Evolutionary conservation across 305 asterid species (phyloP).

Genomic region (Striga hermonthica): DNA sequence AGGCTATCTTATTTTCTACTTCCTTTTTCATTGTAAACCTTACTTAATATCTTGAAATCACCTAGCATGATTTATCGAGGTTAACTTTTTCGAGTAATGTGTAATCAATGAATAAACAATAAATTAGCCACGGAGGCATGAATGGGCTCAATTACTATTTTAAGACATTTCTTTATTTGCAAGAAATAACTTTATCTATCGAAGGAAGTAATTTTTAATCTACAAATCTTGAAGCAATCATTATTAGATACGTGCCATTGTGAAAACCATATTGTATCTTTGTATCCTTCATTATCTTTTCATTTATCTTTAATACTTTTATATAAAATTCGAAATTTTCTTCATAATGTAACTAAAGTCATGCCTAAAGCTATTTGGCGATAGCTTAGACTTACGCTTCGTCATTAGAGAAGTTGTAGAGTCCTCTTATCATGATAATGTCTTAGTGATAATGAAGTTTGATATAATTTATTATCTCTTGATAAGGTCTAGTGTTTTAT

Average conservation of each 20-base stretch:
- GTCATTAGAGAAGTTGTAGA: background rate
- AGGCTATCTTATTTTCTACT: too few relatives aligned
- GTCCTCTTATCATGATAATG: too few relatives aligned
- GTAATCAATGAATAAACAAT: too few relatives aligned
- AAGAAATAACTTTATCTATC: too few relatives aligned
- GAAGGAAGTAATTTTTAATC: background rate
- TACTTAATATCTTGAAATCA: too few relatives aligned
- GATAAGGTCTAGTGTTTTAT: background rate
- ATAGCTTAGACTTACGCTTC: background rate
- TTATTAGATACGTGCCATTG: background rate
- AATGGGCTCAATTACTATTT: too few relatives aligned
- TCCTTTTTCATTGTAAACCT: too few relatives aligned
- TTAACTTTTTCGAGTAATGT: too few relatives aligned
- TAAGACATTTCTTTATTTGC: too few relatives aligned
- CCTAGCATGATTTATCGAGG: too few relatives aligned
- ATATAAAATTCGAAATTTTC: background rate
- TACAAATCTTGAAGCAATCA: background rate
- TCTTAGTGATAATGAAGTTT: background rate
- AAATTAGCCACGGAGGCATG: too few relatives aligned
- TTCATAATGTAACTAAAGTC: background rate
- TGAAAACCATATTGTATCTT: background rate
- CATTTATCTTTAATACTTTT: background rate
- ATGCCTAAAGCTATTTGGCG: background rate
- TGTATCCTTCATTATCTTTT: background rate
- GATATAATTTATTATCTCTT: background rate